Base-by-base conservation (phyloP, 1,139 yeast species). In the Trichomonascaceae sp. region DNA sequence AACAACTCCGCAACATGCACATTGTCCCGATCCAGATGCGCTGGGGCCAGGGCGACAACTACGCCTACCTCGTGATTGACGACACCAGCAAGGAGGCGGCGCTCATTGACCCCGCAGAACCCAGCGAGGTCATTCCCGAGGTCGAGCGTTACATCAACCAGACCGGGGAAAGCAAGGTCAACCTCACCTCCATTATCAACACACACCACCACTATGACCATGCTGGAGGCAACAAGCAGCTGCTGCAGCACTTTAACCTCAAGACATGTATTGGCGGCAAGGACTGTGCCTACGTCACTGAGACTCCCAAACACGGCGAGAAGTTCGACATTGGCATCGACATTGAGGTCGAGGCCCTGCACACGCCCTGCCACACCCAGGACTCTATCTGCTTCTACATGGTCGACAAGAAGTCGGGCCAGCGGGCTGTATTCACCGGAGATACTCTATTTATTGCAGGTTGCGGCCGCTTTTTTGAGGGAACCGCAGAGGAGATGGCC, bases 281-380 rank as follows among this genome's bases (percentile, higher is more conserved):
- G 39, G 84, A 80, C 48, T 76, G 84, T 2, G 82, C 84, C 1
- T 51, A 63, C 27, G 94, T 82, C 13, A 58, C 74, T 0, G 63
- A 66, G 40, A 74, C 82, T 1, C 94, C 94, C 1, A 58, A 67
- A 0, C 75, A 81, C 52, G 57, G 65, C 20, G 76, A 50, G 13
- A 43, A 50, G 18, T 65, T 66, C 37, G 42, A 44, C 16, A 54
- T 69, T 29, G 96, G 96, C 2, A 64, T 65, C 32, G 54, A 65
- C 41, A 56, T 84, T 36, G 61, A 68, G n/a, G 70, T 89, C 34
- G 74, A 77, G 3, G 93, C 96, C 1, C 64, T 89, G 32, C 89
- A 89, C 56, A 89, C 99, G 1, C 98, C 99, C 1, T 89, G 99
- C 52, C 99, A 89, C 53, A 89, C 99, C 0, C 93, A 80, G 55